Percentiles rank a stretch among this genome's conserved stretches.
These are phyloP conservation scores for Rutidosis leptorrhynchoides DNA, from an alignment of 129 eudicot species.

Conservation along the genomic window DNA sequence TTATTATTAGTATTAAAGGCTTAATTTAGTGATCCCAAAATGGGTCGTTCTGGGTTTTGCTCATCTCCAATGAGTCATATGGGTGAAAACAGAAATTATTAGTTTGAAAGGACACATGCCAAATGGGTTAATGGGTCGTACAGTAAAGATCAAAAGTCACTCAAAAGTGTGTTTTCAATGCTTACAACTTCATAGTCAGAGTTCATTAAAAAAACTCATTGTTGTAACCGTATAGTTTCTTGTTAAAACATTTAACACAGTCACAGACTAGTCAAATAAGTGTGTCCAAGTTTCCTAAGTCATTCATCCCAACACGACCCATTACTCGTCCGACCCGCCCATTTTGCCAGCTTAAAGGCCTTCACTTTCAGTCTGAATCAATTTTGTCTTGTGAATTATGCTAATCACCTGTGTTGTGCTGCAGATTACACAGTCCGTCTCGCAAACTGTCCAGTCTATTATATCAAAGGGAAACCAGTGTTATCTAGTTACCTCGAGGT, in stretches of 20 bases:
- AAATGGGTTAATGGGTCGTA: not conserved
- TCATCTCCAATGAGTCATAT: not conserved
- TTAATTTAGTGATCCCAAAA: not conserved
- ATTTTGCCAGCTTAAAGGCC: not conserved
- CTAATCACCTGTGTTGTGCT: conserved; percentile 14
- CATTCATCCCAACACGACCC: too few species aligned
- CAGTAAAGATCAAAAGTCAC: not conserved
- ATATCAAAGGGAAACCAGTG: conserved; percentile 71
- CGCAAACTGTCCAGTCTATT: conserved; percentile 62
- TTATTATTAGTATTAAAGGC: not conserved
- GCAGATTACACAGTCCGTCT: conserved; percentile 68
- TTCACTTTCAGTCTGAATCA: too few species aligned
- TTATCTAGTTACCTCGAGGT: conserved; percentile 74
- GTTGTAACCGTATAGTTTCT: too few species aligned
- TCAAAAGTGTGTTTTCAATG: too few species aligned
- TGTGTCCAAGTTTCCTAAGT: too few species aligned
- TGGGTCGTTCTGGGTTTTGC: not conserved
- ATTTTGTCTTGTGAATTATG: too few species aligned
- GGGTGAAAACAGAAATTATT: not conserved
- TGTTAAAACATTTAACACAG: not conserved
- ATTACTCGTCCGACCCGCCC: not conserved
- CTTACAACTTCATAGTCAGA: not conserved
- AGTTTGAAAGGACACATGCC: not conserved
- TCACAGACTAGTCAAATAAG: too few species aligned
- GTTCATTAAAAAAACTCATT: not conserved